A percentile compares a stretch with the other conserved stretches of the same genome.
These are phyloP conservation scores for Aeminium ludgeri DNA, from an alignment of 495 filamentous ascomycete species.

Conservation along the genomic window DNA sequence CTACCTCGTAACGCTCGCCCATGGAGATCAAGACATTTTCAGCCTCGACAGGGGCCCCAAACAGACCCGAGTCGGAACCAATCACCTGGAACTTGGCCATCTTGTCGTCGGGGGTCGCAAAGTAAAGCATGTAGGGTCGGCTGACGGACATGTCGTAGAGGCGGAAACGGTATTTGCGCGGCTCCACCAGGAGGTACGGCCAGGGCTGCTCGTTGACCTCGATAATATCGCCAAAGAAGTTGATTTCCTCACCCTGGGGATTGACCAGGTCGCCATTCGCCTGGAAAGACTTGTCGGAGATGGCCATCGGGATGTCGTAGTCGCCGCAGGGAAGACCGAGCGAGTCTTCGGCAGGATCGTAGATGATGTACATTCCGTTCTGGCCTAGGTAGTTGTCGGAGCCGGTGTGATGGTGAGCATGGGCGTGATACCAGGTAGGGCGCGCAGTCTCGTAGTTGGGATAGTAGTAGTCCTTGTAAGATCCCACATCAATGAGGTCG, in stretches of 20 bases:
- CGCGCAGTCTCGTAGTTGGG: conserved; percentile 35
- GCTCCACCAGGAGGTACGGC: conserved; percentile 38
- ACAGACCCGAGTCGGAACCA: conserved; percentile 34
- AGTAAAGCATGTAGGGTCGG: conserved; percentile 32
- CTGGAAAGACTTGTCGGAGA: conserved; percentile 34
- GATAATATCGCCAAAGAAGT: conserved; percentile 37
- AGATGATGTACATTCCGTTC: conserved; percentile 22
- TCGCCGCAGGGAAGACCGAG: conserved; percentile 31
- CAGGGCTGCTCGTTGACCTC: conserved; percentile 41
- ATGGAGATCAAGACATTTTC: conserved; percentile 30
- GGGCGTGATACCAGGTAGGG: conserved; percentile 44
- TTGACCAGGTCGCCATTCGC: conserved; percentile 30
- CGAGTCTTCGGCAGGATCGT: conserved; percentile 29
- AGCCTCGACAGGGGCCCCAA: conserved; percentile 24
- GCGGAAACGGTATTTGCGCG: conserved; percentile 40
- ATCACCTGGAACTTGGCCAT: conserved; percentile 37
- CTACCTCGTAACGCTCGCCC: conserved; percentile 39
- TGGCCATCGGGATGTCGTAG: conserved; percentile 35
- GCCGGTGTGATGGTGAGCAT: conserved; percentile 24
- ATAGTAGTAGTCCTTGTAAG: conserved; percentile 44
- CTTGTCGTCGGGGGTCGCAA: conserved; percentile 20
- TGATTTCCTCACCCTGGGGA: conserved; percentile 25
- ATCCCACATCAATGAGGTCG: conserved; percentile 26
- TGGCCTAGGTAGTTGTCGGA: conserved; percentile 14
- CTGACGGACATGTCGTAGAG: conserved; percentile 34